Evolutionary conservation across 1,284 basidiomycete genomes (phyloP).

Genomic region (Trichosporon ovoides): DNA sequence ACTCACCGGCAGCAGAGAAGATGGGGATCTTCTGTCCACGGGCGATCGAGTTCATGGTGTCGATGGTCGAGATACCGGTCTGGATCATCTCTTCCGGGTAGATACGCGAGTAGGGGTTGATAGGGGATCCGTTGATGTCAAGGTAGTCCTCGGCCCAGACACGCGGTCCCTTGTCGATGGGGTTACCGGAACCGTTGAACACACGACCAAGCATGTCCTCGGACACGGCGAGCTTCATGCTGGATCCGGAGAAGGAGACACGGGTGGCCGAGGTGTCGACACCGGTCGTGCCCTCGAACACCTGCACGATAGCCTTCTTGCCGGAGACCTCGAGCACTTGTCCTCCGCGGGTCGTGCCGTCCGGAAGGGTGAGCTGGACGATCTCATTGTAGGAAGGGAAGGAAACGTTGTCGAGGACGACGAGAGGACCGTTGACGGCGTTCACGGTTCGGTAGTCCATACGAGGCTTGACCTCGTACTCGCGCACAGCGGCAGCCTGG

Average conservation of each 20-base stretch:
- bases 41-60: slow-evolving; percentile 98
- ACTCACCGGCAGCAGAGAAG: slow-evolving; percentile 78
- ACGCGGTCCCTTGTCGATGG: slow-evolving; percentile 97
- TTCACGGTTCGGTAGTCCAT: slow-evolving; percentile 94
- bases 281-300: slow-evolving; percentile 97
- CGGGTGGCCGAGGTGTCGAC: slow-evolving; percentile 91
- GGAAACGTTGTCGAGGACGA: slow-evolving; percentile 99
- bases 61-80: slow-evolving; percentile 98
- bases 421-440: slow-evolving; percentile 91
- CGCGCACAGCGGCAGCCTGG: slow-evolving; percentile 49
- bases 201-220: slow-evolving; percentile 99
- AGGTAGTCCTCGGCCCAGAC: slow-evolving; percentile 99
- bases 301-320: slow-evolving; percentile 98
- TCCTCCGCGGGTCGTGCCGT: slow-evolving; percentile 89
- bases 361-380: slow-evolving; percentile 90
- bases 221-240: slow-evolving; percentile 98
- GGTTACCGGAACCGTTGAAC: slow-evolving; percentile 97
- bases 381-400: slow-evolving; percentile 99
- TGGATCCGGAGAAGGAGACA: slow-evolving; percentile 95
- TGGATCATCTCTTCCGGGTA: slow-evolving; percentile 99
- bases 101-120: slow-evolving; percentile 98
- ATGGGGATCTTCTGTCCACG: slow-evolving; percentile 99
- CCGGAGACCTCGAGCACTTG: slow-evolving; percentile 98
- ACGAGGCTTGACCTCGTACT: slow-evolving; percentile 66
- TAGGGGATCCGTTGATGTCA: slow-evolving; percentile 98